Conservation (phyloP, 2,329 filamentous ascomycete genomes). For the Fusarium napiforme region DNA sequence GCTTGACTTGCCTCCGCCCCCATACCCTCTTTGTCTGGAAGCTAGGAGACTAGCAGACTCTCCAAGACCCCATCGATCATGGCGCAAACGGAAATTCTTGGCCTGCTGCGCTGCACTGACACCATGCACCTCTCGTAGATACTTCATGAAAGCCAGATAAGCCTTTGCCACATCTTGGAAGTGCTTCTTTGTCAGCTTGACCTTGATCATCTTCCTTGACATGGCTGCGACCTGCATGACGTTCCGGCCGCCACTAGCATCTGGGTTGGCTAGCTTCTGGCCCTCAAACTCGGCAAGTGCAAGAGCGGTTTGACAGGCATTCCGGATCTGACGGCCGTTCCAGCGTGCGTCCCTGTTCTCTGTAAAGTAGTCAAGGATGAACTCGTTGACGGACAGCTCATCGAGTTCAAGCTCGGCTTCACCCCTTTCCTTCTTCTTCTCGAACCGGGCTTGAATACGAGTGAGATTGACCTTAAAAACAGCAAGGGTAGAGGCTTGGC, state of each 20-base stretch:
- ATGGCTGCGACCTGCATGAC: neutral
- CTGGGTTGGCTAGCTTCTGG: neutral
- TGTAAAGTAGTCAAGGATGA: neutral
- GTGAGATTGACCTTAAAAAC: neutral
- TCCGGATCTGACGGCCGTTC: neutral
- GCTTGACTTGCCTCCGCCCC: rapidly evolving
- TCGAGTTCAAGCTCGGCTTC: neutral
- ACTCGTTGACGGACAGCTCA: neutral
- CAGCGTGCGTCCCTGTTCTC: neutral
- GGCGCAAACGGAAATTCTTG: neutral
- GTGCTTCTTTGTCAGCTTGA: neutral
- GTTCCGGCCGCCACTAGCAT: rapidly evolving
- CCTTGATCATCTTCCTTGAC: neutral
- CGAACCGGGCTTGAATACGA: neutral
- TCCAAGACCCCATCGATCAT: neutral
- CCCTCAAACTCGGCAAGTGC: neutral
- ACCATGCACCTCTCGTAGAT: neutral
- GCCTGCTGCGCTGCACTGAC: neutral
- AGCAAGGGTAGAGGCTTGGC: rapidly evolving
- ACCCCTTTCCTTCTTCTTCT: neutral
- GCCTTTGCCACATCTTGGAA: neutral
- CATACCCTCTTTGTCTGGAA: rapidly evolving
- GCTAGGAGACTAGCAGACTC: neutral
- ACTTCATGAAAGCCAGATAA: neutral
- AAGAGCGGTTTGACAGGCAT: rapidly evolving